Evolutionary conservation across 805 yeast genomes (phyloP), one percentile per base, ranked within the genome.

Genomic region (Saccharomyces mikatae): DNA sequence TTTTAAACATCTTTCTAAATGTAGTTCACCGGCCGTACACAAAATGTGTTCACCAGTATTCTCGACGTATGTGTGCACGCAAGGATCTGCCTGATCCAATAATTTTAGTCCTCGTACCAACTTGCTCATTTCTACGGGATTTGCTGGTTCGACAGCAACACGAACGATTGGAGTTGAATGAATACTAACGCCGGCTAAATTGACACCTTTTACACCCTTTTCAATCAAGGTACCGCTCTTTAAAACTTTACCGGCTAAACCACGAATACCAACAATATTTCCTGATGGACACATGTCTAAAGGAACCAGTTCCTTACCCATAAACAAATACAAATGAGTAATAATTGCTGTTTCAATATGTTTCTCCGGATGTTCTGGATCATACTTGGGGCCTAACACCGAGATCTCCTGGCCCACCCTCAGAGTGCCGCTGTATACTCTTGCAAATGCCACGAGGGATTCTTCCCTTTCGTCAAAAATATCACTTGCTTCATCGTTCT

Each of bases 21-120:
- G 99, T 58, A 94, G 76, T 70, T 94, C 99, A 50, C 99, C 99
- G 9, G 99, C 97, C 9, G 96, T 91, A 48, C 96, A 89, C 61
- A 94, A 75, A 59, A 94, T 90, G 61, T 88, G 87, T 70, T 94
- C 99, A 54, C 99, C 99, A 8, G 84, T 82, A 55, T 89, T 96
- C 62, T 88, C 91, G 47, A 89, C 76, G 63, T 80, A 86, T 54
- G 91, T 86, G 62, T 89, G 89, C 22, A 91, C 95, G 62, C 96
- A 92, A 0, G 99, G 97, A 70, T 94, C 99, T 0, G 97, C 92
- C 60, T 84, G 85, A 52, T 91, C 83, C 46, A 94, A 75, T 54
- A 89, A 72, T 59, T 82, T 83, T 56, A 94, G 75, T 0, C 99
- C 99, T 29, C 77, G 76, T 51, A 84, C 96, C 47, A 94, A 74